Evolutionary conservation across 2,329 filamentous ascomycete species (phyloP).

Genomic region (Bipolaris victoriae): DNA sequence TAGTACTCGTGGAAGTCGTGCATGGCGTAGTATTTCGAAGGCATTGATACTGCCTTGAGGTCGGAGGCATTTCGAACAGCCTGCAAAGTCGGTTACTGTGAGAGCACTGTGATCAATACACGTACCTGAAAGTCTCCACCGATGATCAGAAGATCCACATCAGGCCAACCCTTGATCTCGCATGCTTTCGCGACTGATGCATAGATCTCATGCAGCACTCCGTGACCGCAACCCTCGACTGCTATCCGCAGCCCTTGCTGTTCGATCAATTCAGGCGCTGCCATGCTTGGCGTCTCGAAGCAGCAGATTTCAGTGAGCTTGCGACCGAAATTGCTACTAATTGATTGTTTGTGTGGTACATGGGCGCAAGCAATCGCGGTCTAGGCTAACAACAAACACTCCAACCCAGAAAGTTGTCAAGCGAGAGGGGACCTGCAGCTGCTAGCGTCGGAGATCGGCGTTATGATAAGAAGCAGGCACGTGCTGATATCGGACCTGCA

Average conservation of each 20-base stretch:
- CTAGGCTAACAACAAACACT: neutral
- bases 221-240: conserved; percentile 90
- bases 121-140: conserved; percentile 90
- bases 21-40: conserved; percentile 82
- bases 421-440: conserved; percentile 19
- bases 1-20: conserved; percentile 97
- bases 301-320: conserved; percentile 1
- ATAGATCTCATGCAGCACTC: conserved; percentile 90
- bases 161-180: conserved; percentile 74
- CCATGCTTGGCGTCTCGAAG: conserved; percentile 26
- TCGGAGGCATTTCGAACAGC: conserved; percentile 88
- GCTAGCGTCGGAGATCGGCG: conserved; percentile 36
- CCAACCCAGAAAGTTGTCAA: conserved; percentile 3
- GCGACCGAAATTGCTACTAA: neutral
- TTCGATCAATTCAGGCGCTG: conserved; percentile 31
- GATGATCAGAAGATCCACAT: conserved; percentile 89
- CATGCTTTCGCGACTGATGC: conserved; percentile 74
- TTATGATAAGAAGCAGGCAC: conserved; percentile 20
- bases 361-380: conserved; percentile 6
- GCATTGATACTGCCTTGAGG: conserved; percentile 86
- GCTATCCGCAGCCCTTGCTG: conserved; percentile 69
- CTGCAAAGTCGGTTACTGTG: conserved; percentile 51
- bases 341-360: conserved; percentile 1
- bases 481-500: conserved; percentile 14
- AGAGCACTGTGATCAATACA: neutral